Base-by-base conservation (phyloP, 306 rosid species). In the Castanea crenata region DNA sequence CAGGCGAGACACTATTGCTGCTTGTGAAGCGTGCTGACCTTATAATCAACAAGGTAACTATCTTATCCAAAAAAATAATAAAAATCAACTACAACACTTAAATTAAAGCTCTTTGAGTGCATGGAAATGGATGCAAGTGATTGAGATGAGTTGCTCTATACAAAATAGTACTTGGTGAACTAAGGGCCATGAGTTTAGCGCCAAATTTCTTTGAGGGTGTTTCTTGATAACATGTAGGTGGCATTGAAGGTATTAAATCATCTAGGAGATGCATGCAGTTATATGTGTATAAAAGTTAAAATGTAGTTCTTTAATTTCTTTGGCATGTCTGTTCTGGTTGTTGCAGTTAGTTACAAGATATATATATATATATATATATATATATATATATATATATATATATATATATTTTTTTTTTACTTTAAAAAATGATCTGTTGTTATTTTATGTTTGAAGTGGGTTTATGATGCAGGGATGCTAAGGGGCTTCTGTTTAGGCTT, bases 11-110 rank as follows among this genome's bases (percentile, higher is more conserved):
- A 64, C 77, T 96, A 69, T 83, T 96, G 87, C 90, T 96, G 51
- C 94, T 96, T 85, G 85, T 93, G 78, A 96, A 93, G 92, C 97
- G 88, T 59, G 94, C 98, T 4, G 99, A 96, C 16, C 98, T 91
- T 78, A 82, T 93, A 55, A 89, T 93, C 79, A 90, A 82, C 90
- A 93, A 93, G 99, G 99, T 93, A 88, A 46, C 80, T 78, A 56
- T 49, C 15, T 77, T 41, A 41, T 41, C 46, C 46, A 8, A 41
- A 57, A 54, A 12, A 75, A n/a, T 70, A 19, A 44, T 27, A 71
- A 78, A 80, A 5, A 64, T 76, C 15, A 7, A 35, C 51, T 68
- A 9, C 15, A 68, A 35, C 19, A 16, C 41, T 31, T n/a, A 10
- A 67, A 68, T 68, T 18, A 9, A 46, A 19, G 3, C 27, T 4